These are phyloP conservation scores for Pachyrhizus erosus DNA, from an alignment of 306 rosid species.

Conservation along the genomic window DNA sequence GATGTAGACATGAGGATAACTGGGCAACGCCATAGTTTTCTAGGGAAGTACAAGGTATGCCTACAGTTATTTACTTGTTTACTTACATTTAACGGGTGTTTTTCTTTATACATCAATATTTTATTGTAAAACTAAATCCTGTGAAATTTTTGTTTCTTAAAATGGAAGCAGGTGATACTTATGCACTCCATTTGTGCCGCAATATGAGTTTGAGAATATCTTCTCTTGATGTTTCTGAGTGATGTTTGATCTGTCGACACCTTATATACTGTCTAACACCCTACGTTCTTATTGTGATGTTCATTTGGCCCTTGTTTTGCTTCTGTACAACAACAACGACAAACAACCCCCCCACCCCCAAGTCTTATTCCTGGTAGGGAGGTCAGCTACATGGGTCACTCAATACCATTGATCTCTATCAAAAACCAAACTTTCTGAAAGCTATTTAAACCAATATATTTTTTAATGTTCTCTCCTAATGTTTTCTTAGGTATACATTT, in stretches of 20 bases:
- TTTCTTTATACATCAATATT: constrained; percentile 7
- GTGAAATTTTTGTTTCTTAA: neutral
- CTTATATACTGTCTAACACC: neutral
- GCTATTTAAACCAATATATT: neutral
- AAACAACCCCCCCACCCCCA: neutral
- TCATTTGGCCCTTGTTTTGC: constrained; percentile 19
- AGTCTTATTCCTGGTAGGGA: neutral
- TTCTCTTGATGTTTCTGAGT: constrained; percentile 23
- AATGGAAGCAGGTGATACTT: neutral
- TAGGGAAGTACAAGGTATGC: constrained; percentile 92
- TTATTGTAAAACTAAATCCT: constrained; percentile 5
- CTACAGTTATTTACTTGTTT: constrained; percentile 17
- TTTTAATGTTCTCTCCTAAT: constrained; percentile 7
- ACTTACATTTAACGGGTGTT: constrained; percentile 23
- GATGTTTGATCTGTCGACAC: constrained; percentile 1
- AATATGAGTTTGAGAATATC: constrained; percentile 27
- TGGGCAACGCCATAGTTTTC: constrained; percentile 97
- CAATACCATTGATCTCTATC: neutral
- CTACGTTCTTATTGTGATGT: neutral
- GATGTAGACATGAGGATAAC: constrained; percentile 91
- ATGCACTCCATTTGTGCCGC: neutral
- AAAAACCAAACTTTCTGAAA: neutral
- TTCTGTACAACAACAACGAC: neutral
- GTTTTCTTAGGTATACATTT: neutral
- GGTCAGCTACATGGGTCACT: neutral